Conservation (phyloP, 1,284 basidiomycete genomes). For the Erythrobasidium hasegawianum region DNA sequence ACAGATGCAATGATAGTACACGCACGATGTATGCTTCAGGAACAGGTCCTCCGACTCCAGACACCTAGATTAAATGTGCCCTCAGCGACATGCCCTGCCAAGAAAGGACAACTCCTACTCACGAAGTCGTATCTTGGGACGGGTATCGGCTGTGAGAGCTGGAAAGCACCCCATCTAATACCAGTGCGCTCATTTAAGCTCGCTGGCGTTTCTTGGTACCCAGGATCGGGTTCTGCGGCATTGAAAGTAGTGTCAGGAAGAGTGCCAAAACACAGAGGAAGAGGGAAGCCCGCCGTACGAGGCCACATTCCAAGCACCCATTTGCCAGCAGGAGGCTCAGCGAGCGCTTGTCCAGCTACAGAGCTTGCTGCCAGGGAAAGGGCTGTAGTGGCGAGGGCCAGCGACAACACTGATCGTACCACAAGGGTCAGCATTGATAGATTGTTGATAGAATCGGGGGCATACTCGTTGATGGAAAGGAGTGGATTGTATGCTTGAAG, state of each 20-base stretch:
- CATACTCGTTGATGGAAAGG: too few species aligned
- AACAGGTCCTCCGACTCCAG: conserved; percentile 43
- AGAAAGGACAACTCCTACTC: neutral
- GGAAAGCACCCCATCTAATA: conserved; percentile 41
- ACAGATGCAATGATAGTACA: too few species aligned
- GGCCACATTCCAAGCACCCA: conserved; percentile 17
- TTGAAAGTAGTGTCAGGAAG: neutral
- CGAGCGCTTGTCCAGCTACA: conserved; percentile 12
- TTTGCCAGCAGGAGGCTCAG: conserved; percentile 29
- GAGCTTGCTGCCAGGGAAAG: conserved; percentile 4
- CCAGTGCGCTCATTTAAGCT: conserved; percentile 13
- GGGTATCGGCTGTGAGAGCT: conserved; percentile 45
- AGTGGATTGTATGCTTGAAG: too few species aligned
- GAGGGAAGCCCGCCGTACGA: neutral
- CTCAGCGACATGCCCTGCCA: neutral
- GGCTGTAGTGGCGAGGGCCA: conserved; percentile 1
- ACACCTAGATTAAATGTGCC: conserved; percentile 31
- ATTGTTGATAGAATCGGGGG: too few species aligned
- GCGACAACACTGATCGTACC: too few species aligned
- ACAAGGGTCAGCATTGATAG: too few species aligned
- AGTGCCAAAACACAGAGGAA: too few species aligned
- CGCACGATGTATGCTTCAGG: conserved; percentile 37
- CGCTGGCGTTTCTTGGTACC: conserved; percentile 31
- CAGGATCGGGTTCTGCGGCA: conserved; percentile 18
- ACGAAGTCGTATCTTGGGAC: conserved; percentile 41